These are phyloP conservation scores for Croton laevigatus DNA, from an alignment of 441 rosid genomes.

Conservation along the genomic window DNA sequence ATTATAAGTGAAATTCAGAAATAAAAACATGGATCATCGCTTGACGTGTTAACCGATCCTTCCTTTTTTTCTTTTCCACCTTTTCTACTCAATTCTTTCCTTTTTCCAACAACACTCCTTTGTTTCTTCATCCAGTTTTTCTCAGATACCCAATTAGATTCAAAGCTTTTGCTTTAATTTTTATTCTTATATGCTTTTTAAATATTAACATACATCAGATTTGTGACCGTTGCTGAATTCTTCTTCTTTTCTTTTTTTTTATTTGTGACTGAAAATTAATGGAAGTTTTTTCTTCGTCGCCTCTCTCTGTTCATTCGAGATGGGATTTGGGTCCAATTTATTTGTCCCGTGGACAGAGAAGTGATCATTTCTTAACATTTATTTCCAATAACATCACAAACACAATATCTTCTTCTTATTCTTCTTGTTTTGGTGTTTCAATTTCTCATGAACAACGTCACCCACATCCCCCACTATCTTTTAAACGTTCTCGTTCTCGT, in stretches of 20 bases:
- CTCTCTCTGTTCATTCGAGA: conserved; percentile 52
- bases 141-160: conserved; percentile 14
- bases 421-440: conserved; percentile 41
- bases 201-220: not conserved
- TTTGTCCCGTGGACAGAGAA: conserved; percentile 25
- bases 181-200: not conserved
- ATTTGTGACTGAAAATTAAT: conserved; percentile 21
- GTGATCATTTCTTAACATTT: conserved; percentile 25
- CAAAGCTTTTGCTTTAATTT: conserved; percentile 3
- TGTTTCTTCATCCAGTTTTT: conserved; percentile 10
- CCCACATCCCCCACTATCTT: conserved; percentile 8
- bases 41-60: conserved; percentile 49
- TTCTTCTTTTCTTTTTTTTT: too few species aligned
- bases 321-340: conserved; percentile 27
- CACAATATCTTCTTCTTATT: conserved; percentile 40
- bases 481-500: conserved; percentile 23
- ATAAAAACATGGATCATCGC: conserved; percentile 28
- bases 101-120: conserved; percentile 21
- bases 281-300: conserved; percentile 62
- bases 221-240: not conserved
- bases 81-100: conserved; percentile 40
- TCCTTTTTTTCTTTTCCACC: conserved; percentile 23
- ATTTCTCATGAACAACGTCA: conserved; percentile 27
- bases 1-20: not conserved
- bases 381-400: conserved; percentile 20